phyloP scores from a whole-genome alignment of 1,139 yeast species.

The Petasospora rhodanensis region DNA sequence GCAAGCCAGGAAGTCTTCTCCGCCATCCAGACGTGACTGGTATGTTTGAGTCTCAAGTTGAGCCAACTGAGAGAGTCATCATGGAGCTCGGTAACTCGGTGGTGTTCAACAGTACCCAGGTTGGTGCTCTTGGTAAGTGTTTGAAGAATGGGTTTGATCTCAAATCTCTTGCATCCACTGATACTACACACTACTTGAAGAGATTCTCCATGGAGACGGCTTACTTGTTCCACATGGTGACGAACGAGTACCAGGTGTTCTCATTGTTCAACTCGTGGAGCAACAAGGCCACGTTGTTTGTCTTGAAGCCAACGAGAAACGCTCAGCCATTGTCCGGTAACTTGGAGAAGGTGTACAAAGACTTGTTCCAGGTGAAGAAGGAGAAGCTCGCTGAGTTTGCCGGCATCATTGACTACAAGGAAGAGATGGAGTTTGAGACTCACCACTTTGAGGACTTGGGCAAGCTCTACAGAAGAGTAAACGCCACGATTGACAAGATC shows the following conservation, averaged over 20 bases:
- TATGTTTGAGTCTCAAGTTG: slow-evolving; percentile 71
- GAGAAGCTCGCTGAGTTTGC: slow-evolving; percentile 40
- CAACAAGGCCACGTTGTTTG: slow-evolving; percentile 45
- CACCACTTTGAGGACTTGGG: slow-evolving; percentile 46
- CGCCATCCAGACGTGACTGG: slow-evolving; percentile 63
- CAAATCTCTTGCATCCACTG: slow-evolving; percentile 48
- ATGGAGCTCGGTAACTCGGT: slow-evolving; percentile 75
- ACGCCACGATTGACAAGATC: slow-evolving; percentile 49
- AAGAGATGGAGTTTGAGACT: slow-evolving; percentile 47
- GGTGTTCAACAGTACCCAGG: slow-evolving; percentile 53
- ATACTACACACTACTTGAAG: slow-evolving; percentile 47
- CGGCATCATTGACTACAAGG: slow-evolving; percentile 47
- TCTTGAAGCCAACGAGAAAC: slow-evolving; percentile 61
- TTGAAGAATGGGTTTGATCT: slow-evolving; percentile 78
- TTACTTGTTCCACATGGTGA: slow-evolving; percentile 66
- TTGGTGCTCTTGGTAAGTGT: slow-evolving; percentile 86
- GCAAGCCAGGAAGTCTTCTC: slow-evolving; percentile 58
- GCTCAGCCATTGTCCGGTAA: slow-evolving; percentile 65
- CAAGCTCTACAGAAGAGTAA: slow-evolving; percentile 50
- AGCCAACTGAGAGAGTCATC: slow-evolving; percentile 66
- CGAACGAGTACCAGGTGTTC: slow-evolving; percentile 75
- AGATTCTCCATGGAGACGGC: slow-evolving; percentile 56
- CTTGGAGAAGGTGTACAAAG: slow-evolving; percentile 51
- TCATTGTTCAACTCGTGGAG: slow-evolving; percentile 69
- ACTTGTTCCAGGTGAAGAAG: slow-evolving; percentile 43